Evolutionary conservation across 768 basidiomycete genomes (phyloP), one percentile per base, ranked within the genome.

Genomic region (Tephrocybe sp.): DNA sequence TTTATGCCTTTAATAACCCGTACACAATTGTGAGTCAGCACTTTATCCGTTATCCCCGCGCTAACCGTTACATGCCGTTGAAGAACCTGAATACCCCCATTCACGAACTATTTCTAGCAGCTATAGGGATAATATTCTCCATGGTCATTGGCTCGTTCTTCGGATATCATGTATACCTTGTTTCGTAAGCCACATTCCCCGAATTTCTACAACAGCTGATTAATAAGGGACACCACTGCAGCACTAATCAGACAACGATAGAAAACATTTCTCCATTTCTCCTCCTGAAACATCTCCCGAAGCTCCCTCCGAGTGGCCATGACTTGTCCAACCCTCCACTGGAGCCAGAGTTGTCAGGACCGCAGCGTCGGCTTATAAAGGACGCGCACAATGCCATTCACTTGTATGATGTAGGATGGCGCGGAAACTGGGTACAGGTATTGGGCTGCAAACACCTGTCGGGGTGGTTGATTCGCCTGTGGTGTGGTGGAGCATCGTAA

Each of bases 161-260:
- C 26, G 62, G 69, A 41, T 93, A 89, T 57, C 90, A 93, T 63
- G 57, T 87, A 34, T 92, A 90, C 62, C 80, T 93, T 35, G 78
- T 85, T 36, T 76, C 77, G 87, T 88, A 60, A 60, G 87, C 13
- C 16, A 24, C 21, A 13, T 21, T 31, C 39, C 26, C 41, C 27
- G 4, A 4, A 21, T 12, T 27, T 37, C 24, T 30, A 21, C 32
- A 37, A 16, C 4, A 18, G 30, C 34, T 19, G 22, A 36, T 36
- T 43, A 31, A 41, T 24, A 21, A 26, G 2, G 30, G 16, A 37
- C 19, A 35, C n/a, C 13, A 19, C 27, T 12, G 12, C 12, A 91
- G 89, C 28, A 90, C 85, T 22, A 92, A 92, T 62, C 88, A 92
- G 69, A 92, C 90, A n/a, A 92, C 90, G 0, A 54, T 91, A 18